A percentile compares a stretch with the other conserved stretches of the same genome.
These are phyloP conservation scores for Setaria italica DNA, from an alignment of 202 grass and related monocot genomes.

Conservation along the genomic window DNA sequence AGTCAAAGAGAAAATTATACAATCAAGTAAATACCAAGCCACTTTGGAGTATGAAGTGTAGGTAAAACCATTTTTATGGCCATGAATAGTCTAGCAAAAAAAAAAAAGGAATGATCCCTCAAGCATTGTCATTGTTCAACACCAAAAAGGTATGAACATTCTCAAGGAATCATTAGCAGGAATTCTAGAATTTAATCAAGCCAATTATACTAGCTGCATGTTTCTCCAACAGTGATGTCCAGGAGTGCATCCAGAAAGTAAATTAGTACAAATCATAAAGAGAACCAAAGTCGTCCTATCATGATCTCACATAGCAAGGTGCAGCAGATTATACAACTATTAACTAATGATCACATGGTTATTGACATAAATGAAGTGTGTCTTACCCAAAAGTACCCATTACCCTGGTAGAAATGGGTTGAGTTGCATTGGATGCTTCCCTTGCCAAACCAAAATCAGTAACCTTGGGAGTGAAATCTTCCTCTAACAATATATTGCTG, in stretches of 20 bases:
- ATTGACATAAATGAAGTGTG: constrained; percentile 23
- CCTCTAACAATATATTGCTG: constrained; percentile 93
- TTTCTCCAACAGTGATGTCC: neutral
- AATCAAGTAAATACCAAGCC: constrained; percentile 39
- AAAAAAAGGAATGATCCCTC: neutral
- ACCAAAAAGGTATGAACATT: constrained; percentile 8
- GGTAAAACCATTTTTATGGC: constrained; percentile 25
- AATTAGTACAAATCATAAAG: constrained; percentile 4
- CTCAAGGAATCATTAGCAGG: neutral
- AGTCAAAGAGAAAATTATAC: constrained; percentile 33
- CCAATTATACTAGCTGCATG: neutral
- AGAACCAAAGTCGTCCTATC: neutral
- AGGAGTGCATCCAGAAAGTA: constrained; percentile 2
- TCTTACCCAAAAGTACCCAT: constrained; percentile 99
- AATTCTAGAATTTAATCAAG: neutral
- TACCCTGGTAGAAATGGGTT: constrained; percentile 87
- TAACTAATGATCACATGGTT: constrained; percentile 1
- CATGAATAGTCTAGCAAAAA: neutral
- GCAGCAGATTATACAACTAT: neutral
- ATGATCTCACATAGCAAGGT: constrained; percentile 12
- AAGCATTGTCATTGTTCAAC: constrained; percentile 7
- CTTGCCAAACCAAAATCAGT: constrained; percentile 98
- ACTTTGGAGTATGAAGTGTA: neutral
- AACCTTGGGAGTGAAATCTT: constrained; percentile 97
- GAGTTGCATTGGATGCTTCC: constrained; percentile 78